Conservation (phyloP, 2,329 filamentous ascomycete species). For the Fusarium udum region DNA sequence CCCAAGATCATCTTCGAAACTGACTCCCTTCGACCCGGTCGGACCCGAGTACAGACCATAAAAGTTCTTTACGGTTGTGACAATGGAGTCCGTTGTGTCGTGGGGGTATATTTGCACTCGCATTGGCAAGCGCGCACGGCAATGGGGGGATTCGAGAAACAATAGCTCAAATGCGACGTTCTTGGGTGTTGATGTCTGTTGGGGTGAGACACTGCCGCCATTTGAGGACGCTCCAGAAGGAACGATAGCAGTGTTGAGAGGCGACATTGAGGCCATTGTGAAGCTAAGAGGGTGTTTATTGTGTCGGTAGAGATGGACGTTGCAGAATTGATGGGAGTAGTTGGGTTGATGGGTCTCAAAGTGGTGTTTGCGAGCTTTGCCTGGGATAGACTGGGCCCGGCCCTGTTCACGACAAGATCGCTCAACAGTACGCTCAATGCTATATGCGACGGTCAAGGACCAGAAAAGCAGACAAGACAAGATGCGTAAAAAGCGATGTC, state of each 20-base stretch:
- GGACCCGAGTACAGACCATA: slow-evolving; percentile 90
- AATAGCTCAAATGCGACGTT: slow-evolving; percentile 83
- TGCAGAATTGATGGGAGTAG: slow-evolving; percentile 30
- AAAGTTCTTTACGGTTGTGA: slow-evolving; percentile 98
- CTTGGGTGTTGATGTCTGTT: slow-evolving; percentile 66
- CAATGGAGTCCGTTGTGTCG: slow-evolving; percentile 96
- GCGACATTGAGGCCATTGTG: slow-evolving; percentile 60
- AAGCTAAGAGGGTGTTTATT: slow-evolving; percentile 41
- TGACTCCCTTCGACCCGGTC: slow-evolving; percentile 79
- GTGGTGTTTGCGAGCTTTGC: slow-evolving; percentile 49
- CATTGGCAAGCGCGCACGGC: slow-evolving; percentile 81
- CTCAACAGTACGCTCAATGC: slow-evolving; percentile 40
- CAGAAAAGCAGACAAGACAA: slow-evolving; percentile 33
- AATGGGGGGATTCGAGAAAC: slow-evolving; percentile 72
- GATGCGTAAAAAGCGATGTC: slow-evolving; percentile 25
- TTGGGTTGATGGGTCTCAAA: slow-evolving; percentile 34
- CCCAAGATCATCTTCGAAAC: slow-evolving; percentile 90
- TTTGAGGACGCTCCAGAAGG: slow-evolving; percentile 50
- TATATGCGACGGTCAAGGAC: slow-evolving; percentile 39
- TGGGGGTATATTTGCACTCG: slow-evolving; percentile 92
- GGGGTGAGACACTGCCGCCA: slow-evolving; percentile 58
- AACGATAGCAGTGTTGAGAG: slow-evolving; percentile 50
- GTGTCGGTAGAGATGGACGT: slow-evolving; percentile 38
- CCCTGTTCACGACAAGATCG: slow-evolving; percentile 44
- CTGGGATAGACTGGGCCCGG: slow-evolving; percentile 40